These are phyloP conservation scores for Naganishia sp. DNA, from an alignment of 1,284 basidiomycete species.

Conservation along the genomic window DNA sequence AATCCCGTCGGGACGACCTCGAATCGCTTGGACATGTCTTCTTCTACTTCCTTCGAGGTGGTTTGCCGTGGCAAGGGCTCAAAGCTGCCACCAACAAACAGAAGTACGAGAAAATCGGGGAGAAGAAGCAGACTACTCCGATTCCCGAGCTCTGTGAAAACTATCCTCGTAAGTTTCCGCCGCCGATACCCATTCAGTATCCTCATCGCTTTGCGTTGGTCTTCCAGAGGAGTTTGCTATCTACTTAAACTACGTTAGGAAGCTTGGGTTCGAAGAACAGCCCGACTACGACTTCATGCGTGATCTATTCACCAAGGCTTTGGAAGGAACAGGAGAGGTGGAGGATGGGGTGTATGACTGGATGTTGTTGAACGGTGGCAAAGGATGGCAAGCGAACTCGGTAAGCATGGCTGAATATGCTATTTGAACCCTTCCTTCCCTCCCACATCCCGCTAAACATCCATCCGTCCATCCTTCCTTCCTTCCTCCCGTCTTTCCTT, in stretches of 20 bases:
- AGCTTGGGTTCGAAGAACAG: conserved; percentile 92
- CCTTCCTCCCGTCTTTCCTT: not conserved
- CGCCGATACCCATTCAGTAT: conserved; percentile 14
- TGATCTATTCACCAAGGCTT: conserved; percentile 85
- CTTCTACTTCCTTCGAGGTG: conserved; percentile 94
- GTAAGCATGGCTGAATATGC: conserved; percentile 56
- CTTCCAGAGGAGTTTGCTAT: conserved; percentile 81
- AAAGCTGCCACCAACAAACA: conserved; percentile 97
- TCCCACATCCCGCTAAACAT: conserved; percentile 23
- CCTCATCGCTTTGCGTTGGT: not conserved
- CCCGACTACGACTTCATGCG: conserved; percentile 95
- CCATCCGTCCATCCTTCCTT: not conserved
- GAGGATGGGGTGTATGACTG: conserved; percentile 90
- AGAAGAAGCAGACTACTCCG: conserved; percentile 96
- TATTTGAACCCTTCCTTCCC: conserved; percentile 15
- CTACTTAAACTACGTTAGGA: conserved; percentile 95
- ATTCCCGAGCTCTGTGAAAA: conserved; percentile 93
- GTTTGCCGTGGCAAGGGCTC: conserved; percentile 92
- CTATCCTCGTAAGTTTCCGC: conserved; percentile 71
- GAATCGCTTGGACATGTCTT: conserved; percentile 96
- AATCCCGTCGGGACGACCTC: conserved; percentile 90
- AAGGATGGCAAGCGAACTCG: conserved; percentile 87
- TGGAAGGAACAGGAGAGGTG: conserved; percentile 81
- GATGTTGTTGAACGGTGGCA: conserved; percentile 84
- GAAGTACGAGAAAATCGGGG: conserved; percentile 98